phyloP scores from a whole-genome alignment of 306 rosid genomes.

The Boehmeria nivea region DNA sequence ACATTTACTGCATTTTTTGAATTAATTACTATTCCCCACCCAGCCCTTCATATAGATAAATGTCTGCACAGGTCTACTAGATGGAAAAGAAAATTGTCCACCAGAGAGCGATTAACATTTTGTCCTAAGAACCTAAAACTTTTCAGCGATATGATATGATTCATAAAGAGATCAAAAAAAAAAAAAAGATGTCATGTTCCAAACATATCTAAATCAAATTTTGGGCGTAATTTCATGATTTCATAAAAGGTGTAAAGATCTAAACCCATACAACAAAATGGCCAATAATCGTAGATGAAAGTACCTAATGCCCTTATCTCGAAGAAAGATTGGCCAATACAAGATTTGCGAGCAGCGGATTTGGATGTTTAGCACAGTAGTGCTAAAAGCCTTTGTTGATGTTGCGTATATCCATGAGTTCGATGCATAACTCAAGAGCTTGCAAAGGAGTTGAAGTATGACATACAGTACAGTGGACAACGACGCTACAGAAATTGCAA shows the following conservation, averaged over 20 bases:
- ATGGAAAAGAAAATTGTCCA: no score
- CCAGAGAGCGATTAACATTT: no score
- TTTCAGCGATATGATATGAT: background rate
- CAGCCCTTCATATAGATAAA: no score
- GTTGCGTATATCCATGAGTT: slow-evolving; percentile 51
- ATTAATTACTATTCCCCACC: no score
- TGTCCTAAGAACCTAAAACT: background rate
- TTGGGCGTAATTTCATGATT: no score
- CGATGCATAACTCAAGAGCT: slow-evolving; percentile 33
- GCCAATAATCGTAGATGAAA: background rate
- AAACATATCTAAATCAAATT: no score
- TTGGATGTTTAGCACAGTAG: slow-evolving; percentile 51
- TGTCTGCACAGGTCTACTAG: no score
- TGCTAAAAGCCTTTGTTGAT: slow-evolving; percentile 43
- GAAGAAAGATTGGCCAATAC: slow-evolving; percentile 91
- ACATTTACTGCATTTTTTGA: no score
- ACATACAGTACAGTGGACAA: slow-evolving; percentile 54
- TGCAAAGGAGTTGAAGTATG: slow-evolving; percentile 54
- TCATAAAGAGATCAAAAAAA: background rate
- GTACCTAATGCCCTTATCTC: slow-evolving; percentile 68
- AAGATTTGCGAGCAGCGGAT: slow-evolving; percentile 76
- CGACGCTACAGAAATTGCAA: slow-evolving; percentile 58
- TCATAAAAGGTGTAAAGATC: slow-evolving; percentile 20
- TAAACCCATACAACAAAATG: slow-evolving; percentile 14
- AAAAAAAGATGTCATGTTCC: background rate